Evolutionary conservation across 2,329 filamentous ascomycete species (phyloP).

Genomic region (Ophiostoma tasmaniense): DNA sequence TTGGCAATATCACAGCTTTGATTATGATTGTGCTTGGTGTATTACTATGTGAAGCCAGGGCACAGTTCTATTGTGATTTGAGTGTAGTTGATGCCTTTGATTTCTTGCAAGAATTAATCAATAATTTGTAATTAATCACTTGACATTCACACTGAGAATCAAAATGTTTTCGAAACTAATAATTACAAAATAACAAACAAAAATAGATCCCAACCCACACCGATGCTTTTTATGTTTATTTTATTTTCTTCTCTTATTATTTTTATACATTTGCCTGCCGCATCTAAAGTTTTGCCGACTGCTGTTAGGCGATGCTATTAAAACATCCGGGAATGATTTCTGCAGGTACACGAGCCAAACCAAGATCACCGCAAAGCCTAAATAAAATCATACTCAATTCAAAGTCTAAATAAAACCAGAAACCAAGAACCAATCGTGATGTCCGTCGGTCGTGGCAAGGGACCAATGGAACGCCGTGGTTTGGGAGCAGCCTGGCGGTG

Average conservation of each 20-base stretch:
- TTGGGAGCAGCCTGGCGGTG: background rate
- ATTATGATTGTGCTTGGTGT: background rate
- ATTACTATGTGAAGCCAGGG: too few species aligned
- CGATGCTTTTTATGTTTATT: background rate
- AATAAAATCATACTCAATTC: background rate
- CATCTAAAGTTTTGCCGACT: background rate
- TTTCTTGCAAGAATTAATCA: too few species aligned
- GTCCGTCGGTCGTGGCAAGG: background rate
- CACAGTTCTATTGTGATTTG: too few species aligned
- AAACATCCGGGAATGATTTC: background rate
- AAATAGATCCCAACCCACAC: background rate
- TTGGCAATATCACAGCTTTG: background rate
- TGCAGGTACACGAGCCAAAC: background rate
- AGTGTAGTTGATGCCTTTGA: too few species aligned
- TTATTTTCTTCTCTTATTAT: background rate
- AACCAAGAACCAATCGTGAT: background rate
- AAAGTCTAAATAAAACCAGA: background rate
- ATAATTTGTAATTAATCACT: too few species aligned
- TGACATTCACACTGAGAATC: too few species aligned
- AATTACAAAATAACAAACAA: background rate
- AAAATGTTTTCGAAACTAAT: too few species aligned
- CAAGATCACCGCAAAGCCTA: background rate
- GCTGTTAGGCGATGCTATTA: background rate
- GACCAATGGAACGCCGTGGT: background rate
- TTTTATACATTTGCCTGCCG: background rate